A percentile compares a stretch with the other conserved stretches of the same genome.
Evolutionary conservation across 345 rosid genomes (phyloP).

Genomic region (Brassica rapa): DNA sequence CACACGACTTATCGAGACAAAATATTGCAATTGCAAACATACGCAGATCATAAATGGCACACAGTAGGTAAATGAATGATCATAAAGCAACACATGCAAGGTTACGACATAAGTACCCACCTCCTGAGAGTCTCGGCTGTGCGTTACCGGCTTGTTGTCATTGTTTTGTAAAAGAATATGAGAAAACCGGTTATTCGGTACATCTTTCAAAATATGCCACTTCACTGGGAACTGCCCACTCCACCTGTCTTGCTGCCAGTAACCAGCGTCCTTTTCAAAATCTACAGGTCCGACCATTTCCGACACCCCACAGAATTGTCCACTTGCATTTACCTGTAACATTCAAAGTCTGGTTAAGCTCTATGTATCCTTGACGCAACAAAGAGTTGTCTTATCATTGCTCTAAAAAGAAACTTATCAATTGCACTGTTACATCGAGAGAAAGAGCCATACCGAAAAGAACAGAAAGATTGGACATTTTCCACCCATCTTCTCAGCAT

Average conservation of each 20-base stretch:
- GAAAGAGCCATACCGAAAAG: constrained; percentile 54
- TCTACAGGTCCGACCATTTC: constrained; percentile 75
- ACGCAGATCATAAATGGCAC: not conserved
- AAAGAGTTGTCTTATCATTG: not conserved
- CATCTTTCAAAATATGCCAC: constrained; percentile 76
- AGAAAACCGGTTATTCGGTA: constrained; percentile 65
- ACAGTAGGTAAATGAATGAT: not conserved
- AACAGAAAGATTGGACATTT: constrained; percentile 63
- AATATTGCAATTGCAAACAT: not conserved
- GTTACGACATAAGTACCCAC: constrained; percentile 40
- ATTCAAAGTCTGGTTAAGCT: not conserved
- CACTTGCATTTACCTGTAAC: constrained; percentile 75
- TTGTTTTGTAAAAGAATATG: constrained; percentile 68
- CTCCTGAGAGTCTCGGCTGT: constrained; percentile 81
- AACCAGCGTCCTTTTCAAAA: constrained; percentile 66
- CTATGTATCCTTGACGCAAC: constrained; percentile 4
- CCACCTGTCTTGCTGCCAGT: constrained; percentile 84
- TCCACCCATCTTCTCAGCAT: constrained; percentile 53
- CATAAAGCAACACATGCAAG: not conserved
- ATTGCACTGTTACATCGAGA: not conserved
- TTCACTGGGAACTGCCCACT: constrained; percentile 78
- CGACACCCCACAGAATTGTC: constrained; percentile 76
- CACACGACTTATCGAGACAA: not conserved
- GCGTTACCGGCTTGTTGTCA: constrained; percentile 79
- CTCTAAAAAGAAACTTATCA: not conserved